phyloP scores from a whole-genome alignment of 208 protist genomes.

The Leishmania martiniquensis region DNA sequence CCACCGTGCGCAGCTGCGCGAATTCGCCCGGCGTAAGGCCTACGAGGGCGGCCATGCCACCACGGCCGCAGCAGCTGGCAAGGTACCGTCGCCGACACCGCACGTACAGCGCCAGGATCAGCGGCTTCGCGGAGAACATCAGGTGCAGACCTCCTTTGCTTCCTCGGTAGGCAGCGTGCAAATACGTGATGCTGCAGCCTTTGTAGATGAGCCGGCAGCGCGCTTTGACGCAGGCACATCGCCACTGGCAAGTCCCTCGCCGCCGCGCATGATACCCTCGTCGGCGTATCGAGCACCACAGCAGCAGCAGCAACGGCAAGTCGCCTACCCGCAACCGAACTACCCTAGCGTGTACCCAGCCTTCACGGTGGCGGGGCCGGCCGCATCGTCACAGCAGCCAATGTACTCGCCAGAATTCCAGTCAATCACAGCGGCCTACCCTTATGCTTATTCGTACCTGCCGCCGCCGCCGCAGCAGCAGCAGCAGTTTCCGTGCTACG shows the following conservation, averaged over 20 bases:
- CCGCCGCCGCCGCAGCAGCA: not conserved
- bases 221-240: slow-evolving; percentile 24
- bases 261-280: slow-evolving; percentile 16
- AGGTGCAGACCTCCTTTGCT: slow-evolving; percentile 32
- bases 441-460: not conserved
- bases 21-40: slow-evolving; percentile 7
- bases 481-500: not conserved
- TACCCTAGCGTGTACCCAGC: not conserved
- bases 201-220: not conserved
- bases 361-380: not conserved
- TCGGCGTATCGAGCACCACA: slow-evolving; percentile 15
- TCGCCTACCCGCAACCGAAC: not conserved
- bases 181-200: not conserved
- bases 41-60: not conserved
- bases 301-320: not conserved
- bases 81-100: not conserved
- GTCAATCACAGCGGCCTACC: not conserved
- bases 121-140: slow-evolving; percentile 15
- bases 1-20: slow-evolving; percentile 29
- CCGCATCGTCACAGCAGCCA: not conserved
- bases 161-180: not conserved
- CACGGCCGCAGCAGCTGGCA: not conserved
- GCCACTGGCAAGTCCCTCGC: slow-evolving; percentile 4
- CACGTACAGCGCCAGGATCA: not conserved
- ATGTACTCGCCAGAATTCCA: not conserved